A percentile compares a stretch with the other conserved stretches of the same genome.
Conservation (phyloP, 139 green algal genomes). For the Microglena sp. region DNA sequence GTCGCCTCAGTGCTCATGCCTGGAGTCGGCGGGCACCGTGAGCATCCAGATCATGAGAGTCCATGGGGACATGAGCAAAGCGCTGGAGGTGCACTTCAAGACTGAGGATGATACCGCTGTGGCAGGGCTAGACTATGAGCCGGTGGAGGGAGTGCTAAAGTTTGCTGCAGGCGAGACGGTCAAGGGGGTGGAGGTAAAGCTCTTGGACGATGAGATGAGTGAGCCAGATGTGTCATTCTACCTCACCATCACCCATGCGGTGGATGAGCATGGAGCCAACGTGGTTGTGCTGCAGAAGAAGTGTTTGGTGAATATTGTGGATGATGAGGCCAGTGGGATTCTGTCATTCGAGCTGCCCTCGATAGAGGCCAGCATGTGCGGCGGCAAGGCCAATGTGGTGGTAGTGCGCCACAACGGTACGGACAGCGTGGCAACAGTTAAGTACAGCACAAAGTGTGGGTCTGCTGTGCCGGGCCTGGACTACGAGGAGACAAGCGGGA, state of each 20-base stretch:
- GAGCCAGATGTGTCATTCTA: slow-evolving; percentile 20
- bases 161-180: neutral
- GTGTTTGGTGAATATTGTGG: slow-evolving; percentile 24
- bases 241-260: slow-evolving; percentile 2
- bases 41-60: neutral
- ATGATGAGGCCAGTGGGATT: slow-evolving; percentile 27
- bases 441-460: slow-evolving; percentile 13
- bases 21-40: slow-evolving; percentile 12
- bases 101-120: slow-evolving; percentile 20
- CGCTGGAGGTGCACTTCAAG: slow-evolving; percentile 1
- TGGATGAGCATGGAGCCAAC: neutral
- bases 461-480: slow-evolving; percentile 3
- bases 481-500: slow-evolving; percentile 8
- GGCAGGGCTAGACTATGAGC: slow-evolving; percentile 22
- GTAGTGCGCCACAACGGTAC: slow-evolving; percentile 12
- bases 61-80: slow-evolving; percentile 3
- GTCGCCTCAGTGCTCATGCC: slow-evolving; percentile 10
- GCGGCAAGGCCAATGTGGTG: neutral
- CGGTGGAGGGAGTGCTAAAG: neutral
- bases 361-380: slow-evolving; percentile 7
- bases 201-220: slow-evolving; percentile 25
- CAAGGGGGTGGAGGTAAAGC: slow-evolving; percentile 7
- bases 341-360: slow-evolving; percentile 25
- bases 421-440: slow-evolving; percentile 4
- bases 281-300: slow-evolving; percentile 1